Evolutionary conservation across 345 rosid species (phyloP).

Genomic region (Salix purpurea): DNA sequence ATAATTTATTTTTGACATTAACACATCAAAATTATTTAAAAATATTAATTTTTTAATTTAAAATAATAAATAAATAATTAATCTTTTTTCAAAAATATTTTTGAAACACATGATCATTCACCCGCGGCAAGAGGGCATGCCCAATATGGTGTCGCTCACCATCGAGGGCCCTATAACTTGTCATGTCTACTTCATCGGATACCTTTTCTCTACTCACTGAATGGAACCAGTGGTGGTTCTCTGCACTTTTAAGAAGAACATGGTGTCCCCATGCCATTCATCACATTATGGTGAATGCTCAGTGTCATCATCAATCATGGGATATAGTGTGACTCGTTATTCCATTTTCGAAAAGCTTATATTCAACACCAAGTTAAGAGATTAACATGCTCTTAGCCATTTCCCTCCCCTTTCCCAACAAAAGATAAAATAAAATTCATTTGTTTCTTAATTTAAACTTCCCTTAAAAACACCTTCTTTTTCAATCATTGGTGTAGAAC

Average conservation of each 20-base stretch:
- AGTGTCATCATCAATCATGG: neutral
- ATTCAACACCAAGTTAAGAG: neutral
- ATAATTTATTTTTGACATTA: no score
- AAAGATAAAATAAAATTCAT: no score
- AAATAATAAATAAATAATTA: no score
- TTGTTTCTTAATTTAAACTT: no score
- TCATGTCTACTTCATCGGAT: neutral
- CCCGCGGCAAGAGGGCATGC: no score
- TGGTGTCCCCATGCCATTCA: neutral
- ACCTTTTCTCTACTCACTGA: neutral
- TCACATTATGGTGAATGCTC: neutral
- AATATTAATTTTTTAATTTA: no score
- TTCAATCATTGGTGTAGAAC: no score
- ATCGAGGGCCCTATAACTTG: neutral
- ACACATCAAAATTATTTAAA: no score
- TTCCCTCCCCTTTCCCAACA: neutral
- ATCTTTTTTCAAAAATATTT: no score
- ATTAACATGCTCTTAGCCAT: neutral
- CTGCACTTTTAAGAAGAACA: neutral
- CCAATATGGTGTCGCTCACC: neutral
- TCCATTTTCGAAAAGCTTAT: neutral
- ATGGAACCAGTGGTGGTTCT: neutral
- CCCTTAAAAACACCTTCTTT: no score
- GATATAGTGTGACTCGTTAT: neutral
- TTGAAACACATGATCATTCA: accelerated